Evolutionary conservation across 148 eudicot genomes (phyloP), one percentile per base, ranked within the genome.

Genomic region (Dysphania ambrosioides): DNA sequence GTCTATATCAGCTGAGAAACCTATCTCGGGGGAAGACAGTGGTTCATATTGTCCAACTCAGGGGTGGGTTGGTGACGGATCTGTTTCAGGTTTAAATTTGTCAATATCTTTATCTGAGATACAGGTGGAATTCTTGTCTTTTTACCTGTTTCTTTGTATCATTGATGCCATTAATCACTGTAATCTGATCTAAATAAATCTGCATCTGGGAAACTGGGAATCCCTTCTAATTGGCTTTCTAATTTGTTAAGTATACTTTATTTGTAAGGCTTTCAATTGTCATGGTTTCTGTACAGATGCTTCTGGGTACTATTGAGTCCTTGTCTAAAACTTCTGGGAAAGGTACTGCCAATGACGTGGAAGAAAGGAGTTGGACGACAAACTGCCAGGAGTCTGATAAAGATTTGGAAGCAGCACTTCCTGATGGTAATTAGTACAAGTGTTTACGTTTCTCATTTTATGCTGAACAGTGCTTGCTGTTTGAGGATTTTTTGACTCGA

Each of bases 31-130:
- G 64, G 86, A 81, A 60, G 77, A 66, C 70, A 65, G 55, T 75
- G n/a, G 47, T 78, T 65, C 84, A 81, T 51, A n/a, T 66, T 58
- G 75, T 63, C 69, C 59, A 77, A 77, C 74, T 77, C 85, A 81
- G 61, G 79, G 82, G 68, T 95, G 97, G 97, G 79, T 75, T 84
- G 99, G 99, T 59, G 76, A 68, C 76, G 97, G 97, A 69, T 84
- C 90, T 84, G 76, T 87, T 78, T 77, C 90, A 27, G 94, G 94
- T 62, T 80, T 90, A 56, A 89, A 95, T 66, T 30, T 95, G 81
- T 87, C 88, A 67, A 72, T 95, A 53, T 92, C 99, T 30, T 80
- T 92, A 58, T 72, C 81, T 75, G 96, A 95, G 78, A 79, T 95
- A 70, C 86, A 92, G 92, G 99, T 92, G 79, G 42, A 66, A 38